Conservation (phyloP, 352 stramenopile species). For the Pythium inflatum region DNA sequence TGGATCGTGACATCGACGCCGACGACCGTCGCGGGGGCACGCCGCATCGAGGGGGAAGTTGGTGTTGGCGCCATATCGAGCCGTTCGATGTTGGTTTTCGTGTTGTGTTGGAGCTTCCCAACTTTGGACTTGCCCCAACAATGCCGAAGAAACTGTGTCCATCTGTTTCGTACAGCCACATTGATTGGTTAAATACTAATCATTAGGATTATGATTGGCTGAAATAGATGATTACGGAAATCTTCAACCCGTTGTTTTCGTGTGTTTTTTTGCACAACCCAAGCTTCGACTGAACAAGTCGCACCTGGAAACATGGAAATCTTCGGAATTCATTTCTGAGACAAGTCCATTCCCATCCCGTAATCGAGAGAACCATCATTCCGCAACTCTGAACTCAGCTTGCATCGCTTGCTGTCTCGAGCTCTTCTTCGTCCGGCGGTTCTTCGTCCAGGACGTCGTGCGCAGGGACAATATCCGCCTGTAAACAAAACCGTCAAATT, state of each 20-base stretch:
- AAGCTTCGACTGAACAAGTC: neutral
- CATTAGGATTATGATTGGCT: neutral
- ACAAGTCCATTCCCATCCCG: neutral
- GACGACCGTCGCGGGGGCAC: no score
- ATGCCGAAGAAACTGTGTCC: no score
- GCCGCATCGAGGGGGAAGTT: no score
- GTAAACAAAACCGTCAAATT: no score
- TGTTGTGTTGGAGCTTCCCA: no score
- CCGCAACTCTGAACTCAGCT: neutral
- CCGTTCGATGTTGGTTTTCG: no score
- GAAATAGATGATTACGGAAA: neutral
- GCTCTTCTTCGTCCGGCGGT: conserved; percentile 15
- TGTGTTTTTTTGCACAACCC: neutral
- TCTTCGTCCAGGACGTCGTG: conserved; percentile 40
- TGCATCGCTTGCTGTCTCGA: neutral
- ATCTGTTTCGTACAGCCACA: no score
- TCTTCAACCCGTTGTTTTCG: neutral
- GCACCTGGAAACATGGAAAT: conserved; percentile 2
- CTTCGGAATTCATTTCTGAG: conserved; percentile 7
- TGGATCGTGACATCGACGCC: conserved; percentile 67
- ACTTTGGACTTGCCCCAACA: no score
- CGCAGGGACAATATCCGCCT: conserved; percentile 53
- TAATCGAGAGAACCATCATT: conserved; percentile 3
- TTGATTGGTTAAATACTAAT: no score
- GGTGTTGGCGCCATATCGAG: no score